A percentile compares a stretch with the other conserved stretches of the same genome.
Conservation (phyloP, 345 rosid species). For the Anacardium occidentale region DNA sequence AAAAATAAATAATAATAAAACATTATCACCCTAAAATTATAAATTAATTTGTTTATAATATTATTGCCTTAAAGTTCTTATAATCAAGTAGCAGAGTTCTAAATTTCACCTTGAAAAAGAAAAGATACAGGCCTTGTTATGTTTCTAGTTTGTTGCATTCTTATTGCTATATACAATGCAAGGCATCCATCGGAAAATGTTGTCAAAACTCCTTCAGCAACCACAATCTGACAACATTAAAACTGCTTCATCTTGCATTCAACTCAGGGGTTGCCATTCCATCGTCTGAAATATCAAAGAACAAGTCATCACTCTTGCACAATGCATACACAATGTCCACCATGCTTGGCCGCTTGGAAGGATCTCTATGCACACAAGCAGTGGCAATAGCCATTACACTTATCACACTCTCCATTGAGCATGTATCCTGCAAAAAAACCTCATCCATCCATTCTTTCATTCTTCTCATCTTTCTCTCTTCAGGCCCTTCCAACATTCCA, state of each 20-base stretch:
- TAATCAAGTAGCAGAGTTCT: no score
- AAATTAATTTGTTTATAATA: no score
- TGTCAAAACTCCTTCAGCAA: background rate
- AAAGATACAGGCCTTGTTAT: background rate
- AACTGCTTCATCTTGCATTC: conserved; percentile 39
- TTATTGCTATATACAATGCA: background rate
- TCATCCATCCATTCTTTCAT: conserved; percentile 45
- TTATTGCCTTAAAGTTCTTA: no score
- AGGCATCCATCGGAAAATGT: no score
- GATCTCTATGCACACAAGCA: conserved; percentile 53
- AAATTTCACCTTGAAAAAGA: no score
- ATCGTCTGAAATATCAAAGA: conserved; percentile 49
- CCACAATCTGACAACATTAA: background rate
- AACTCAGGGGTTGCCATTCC: conserved; percentile 25
- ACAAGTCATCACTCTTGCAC: conserved; percentile 47
- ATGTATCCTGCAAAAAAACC: conserved; percentile 31
- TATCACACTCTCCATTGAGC: conserved; percentile 48
- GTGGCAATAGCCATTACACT: conserved; percentile 47
- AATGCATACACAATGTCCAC: conserved; percentile 64
- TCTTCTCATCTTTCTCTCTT: conserved; percentile 33
- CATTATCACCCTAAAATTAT: no score
- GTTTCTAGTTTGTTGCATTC: background rate
- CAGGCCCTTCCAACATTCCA: conserved; percentile 38
- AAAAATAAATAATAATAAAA: no score
- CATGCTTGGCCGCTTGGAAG: conserved; percentile 58